Conservation (phyloP, 23 red algal species). For the Agarophyton chilense region DNA sequence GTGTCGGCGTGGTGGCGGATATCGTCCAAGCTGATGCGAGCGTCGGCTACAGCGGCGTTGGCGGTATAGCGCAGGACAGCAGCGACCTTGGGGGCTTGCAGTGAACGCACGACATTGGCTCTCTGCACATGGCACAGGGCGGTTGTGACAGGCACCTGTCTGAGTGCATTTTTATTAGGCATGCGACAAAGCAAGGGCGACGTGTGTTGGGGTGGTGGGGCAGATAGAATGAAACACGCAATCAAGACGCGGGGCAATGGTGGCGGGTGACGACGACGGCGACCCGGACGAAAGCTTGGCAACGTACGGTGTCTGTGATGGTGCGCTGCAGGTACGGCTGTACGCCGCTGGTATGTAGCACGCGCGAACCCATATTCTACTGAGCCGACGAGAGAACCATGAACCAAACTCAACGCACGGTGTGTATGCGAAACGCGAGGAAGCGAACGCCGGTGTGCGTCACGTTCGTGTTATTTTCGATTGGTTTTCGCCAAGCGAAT, state of each 20-base stretch:
- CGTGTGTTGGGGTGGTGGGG: too few relatives aligned
- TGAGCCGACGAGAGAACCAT: conserved; percentile 11
- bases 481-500: too few relatives aligned
- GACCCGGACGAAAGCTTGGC: not conserved
- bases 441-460: too few relatives aligned
- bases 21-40: conserved; percentile 37
- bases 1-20: conserved; percentile 16
- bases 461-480: too few relatives aligned
- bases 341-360: not conserved
- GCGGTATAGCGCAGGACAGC: conserved; percentile 17
- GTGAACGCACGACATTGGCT: not conserved
- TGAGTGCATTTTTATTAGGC: not conserved
- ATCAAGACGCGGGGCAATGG: too few relatives aligned
- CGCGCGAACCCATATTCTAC: not conserved
- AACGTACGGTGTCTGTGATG: conserved; percentile 11
- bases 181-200: too few relatives aligned
- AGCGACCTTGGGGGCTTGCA: conserved; percentile 16
- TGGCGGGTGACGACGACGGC: too few relatives aligned
- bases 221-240: too few relatives aligned
- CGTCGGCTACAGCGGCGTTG: conserved; percentile 5
- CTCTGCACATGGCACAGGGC: conserved; percentile 28
- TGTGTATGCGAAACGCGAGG: not conserved
- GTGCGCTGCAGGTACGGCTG: not conserved
- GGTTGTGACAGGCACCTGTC: not conserved
- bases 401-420: not conserved